Conservation (phyloP, 1,139 yeast genomes). For the Lodderomyces jiufengensis region DNA sequence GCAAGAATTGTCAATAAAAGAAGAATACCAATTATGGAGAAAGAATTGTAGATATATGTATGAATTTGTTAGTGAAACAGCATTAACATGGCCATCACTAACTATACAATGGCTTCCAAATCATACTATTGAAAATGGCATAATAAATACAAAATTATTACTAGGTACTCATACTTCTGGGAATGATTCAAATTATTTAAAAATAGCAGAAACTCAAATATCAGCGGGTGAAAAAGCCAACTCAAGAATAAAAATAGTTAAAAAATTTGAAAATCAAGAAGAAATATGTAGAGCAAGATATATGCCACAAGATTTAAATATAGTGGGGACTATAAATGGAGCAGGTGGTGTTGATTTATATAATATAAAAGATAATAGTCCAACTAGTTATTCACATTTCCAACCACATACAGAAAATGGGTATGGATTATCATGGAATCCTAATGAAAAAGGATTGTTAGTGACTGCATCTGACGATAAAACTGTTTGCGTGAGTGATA, state of each 20-base stretch:
- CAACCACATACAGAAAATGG: slow-evolving; percentile 65
- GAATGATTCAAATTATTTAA: slow-evolving; percentile 70
- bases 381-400: slow-evolving; percentile 27
- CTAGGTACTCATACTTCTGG: slow-evolving; percentile 90
- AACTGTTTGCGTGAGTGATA: slow-evolving; percentile 42
- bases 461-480: slow-evolving; percentile 64
- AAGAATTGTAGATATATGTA: slow-evolving; percentile 78
- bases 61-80: slow-evolving; percentile 76
- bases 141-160: slow-evolving; percentile 48
- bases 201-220: slow-evolving; percentile 69
- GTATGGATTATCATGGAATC: slow-evolving; percentile 69
- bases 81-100: slow-evolving; percentile 76
- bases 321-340: slow-evolving; percentile 77
- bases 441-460: slow-evolving; percentile 43
- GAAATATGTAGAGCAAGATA: slow-evolving; percentile 83
- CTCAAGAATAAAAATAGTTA: slow-evolving; percentile 58
- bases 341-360: slow-evolving; percentile 71
- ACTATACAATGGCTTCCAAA: slow-evolving; percentile 76
- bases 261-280: slow-evolving; percentile 48
- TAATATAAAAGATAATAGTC: slow-evolving; percentile 33
- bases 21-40: slow-evolving; percentile 76
- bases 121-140: slow-evolving; percentile 21
- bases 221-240: slow-evolving; percentile 42
- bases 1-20: slow-evolving; percentile 38
- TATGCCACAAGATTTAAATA: slow-evolving; percentile 66